phyloP scores from a whole-genome alignment of 257 asterid genomes.

The Ligustrum vulgare region DNA sequence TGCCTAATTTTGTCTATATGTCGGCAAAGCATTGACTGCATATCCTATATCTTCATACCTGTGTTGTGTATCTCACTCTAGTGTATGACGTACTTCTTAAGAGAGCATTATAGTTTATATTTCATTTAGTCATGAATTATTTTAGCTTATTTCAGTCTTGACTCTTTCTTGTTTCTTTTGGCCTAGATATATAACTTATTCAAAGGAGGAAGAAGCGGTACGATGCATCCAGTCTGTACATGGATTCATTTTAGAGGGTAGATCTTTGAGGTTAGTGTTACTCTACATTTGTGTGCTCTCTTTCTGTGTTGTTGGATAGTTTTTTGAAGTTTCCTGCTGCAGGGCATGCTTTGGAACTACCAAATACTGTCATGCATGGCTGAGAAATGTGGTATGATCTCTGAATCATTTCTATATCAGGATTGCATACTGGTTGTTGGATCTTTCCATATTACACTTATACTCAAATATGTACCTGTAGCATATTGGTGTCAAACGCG shows the following conservation, averaged over 20 bases:
- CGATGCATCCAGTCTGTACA: slow-evolving; percentile 94
- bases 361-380: slow-evolving; percentile 61
- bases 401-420: neutral
- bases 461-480: neutral
- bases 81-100: neutral
- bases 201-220: slow-evolving; percentile 91
- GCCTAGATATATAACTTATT: slow-evolving; percentile 80
- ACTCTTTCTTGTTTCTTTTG: slow-evolving; percentile 10
- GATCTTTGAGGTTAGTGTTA: slow-evolving; percentile 61
- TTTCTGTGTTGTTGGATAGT: slow-evolving; percentile 12
- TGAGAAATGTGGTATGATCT: slow-evolving; percentile 53
- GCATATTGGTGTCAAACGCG: neutral
- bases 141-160: slow-evolving; percentile 2
- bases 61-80: neutral
- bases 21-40: neutral
- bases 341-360: slow-evolving; percentile 77
- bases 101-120: neutral
- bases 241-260: slow-evolving; percentile 83
- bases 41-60: slow-evolving; percentile 9
- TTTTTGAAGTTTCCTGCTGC: slow-evolving; percentile 33
- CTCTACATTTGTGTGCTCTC: neutral
- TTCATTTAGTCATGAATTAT: neutral
- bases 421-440: neutral
- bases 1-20: neutral
- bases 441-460: neutral